Evolutionary conservation across 148 eudicot genomes (phyloP).

Genomic region (Silene uniflora): DNA sequence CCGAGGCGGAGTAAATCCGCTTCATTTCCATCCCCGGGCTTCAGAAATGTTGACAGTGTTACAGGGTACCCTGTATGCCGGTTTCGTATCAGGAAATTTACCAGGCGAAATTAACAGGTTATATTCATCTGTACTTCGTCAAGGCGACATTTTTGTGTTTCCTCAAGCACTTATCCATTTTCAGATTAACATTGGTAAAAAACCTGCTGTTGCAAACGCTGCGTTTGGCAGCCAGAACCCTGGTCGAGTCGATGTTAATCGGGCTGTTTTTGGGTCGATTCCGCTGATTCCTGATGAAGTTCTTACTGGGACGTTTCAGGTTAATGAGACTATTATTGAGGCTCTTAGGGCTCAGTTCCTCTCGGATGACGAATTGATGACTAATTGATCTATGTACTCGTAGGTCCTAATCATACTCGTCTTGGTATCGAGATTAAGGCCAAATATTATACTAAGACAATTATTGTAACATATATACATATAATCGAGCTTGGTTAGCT

Average conservation of each 20-base stretch:
- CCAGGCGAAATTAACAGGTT: background rate
- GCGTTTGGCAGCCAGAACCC: conserved; percentile 15
- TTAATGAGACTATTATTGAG: background rate
- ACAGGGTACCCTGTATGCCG: conserved; percentile 13
- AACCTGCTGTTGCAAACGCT: conserved; percentile 10
- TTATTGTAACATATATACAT: no score
- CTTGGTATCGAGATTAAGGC: no score
- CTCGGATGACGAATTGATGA: background rate
- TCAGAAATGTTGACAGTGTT: conserved; percentile 16
- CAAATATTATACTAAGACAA: no score
- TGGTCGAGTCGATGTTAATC: conserved; percentile 13
- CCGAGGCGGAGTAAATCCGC: conserved; percentile 18
- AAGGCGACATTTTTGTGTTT: conserved; percentile 14
- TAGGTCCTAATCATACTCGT: no score
- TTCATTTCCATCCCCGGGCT: conserved; percentile 21
- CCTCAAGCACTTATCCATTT: conserved; percentile 13
- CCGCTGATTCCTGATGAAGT: background rate
- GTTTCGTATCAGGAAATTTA: conserved; percentile 12
- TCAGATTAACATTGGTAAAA: conserved; percentile 1
- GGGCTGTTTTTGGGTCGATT: conserved; percentile 10
- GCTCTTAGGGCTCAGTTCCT: conserved; percentile 12
- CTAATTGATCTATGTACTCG: no score
- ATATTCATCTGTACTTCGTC: background rate
- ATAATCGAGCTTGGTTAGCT: no score
- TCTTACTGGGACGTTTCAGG: conserved; percentile 12